These are phyloP conservation scores for Aspergillus incahuasiensis DNA, from an alignment of 495 filamentous ascomycete genomes.

Conservation along the genomic window DNA sequence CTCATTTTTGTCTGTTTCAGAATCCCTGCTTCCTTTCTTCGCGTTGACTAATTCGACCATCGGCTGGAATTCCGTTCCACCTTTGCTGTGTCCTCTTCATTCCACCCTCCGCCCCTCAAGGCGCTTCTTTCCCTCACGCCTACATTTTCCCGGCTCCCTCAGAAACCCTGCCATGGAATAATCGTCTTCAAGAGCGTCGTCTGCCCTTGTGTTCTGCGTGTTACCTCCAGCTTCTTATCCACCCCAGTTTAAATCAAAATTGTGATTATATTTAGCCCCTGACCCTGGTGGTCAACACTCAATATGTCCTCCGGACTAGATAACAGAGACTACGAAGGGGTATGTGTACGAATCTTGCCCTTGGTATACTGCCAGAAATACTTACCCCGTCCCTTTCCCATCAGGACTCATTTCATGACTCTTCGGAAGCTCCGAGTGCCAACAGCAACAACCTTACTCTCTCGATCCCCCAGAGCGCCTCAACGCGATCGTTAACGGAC, in stretches of 20 bases:
- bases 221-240: slow-evolving; percentile 2
- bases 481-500: slow-evolving; percentile 46
- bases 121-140: slow-evolving; percentile 6
- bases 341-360: slow-evolving; percentile 26
- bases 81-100: neutral
- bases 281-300: slow-evolving; percentile 21
- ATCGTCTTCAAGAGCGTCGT: slow-evolving; percentile 4
- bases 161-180: slow-evolving; percentile 19
- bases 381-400: slow-evolving; percentile 3
- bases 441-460: slow-evolving; percentile 31
- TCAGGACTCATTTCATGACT: slow-evolving; percentile 77
- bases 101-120: neutral
- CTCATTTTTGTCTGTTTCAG: slow-evolving; percentile 12
- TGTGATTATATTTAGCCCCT: slow-evolving; percentile 1
- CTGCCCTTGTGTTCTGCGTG: slow-evolving; percentile 7
- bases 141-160: neutral
- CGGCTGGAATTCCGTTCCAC: slow-evolving; percentile 14
- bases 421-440: slow-evolving; percentile 49
- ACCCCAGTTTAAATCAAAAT: slow-evolving; percentile 2
- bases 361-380: slow-evolving; percentile 9
- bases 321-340: slow-evolving; percentile 48
- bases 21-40: slow-evolving; percentile 9
- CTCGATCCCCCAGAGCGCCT: slow-evolving; percentile 34
- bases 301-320: slow-evolving; percentile 40
- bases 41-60: slow-evolving; percentile 9